phyloP scores from a whole-genome alignment of 108 stramenopile species.

The Chaetoceros tenuissimus region DNA sequence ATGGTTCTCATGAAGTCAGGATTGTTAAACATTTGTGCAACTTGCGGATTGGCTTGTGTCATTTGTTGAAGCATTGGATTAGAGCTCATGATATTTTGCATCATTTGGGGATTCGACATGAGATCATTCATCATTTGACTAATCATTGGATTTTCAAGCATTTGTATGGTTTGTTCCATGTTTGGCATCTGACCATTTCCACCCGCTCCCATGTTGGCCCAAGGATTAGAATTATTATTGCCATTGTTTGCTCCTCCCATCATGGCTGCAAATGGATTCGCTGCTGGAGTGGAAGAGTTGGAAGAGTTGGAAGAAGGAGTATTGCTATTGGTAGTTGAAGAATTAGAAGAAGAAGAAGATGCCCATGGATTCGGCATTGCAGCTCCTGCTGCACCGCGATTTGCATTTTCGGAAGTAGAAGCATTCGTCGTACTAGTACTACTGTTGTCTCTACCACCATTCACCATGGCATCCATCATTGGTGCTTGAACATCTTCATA shows the following conservation, averaged over 20 bases:
- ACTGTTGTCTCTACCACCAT: conserved; percentile 6
- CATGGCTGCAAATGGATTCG: conserved; percentile 5
- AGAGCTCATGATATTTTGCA: conserved; percentile 47
- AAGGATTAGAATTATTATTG: conserved; percentile 23
- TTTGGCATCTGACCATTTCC: background rate
- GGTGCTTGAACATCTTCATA: conserved; percentile 93
- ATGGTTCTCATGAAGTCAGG: conserved; percentile 54
- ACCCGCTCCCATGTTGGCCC: conserved; percentile 22
- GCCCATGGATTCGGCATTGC: conserved; percentile 97
- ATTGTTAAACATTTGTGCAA: conserved; percentile 40
- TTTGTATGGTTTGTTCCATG: conserved; percentile 46
- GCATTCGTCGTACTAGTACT: conserved; percentile 1
- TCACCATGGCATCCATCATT: conserved; percentile 81
- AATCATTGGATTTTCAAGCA: conserved; percentile 63
- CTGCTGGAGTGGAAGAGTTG: conserved; percentile 2
- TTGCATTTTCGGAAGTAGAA: conserved; percentile 8
- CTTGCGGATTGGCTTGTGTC: conserved; percentile 54
- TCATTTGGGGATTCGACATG: conserved; percentile 60
- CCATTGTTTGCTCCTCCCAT: background rate
- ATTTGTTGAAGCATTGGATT: conserved; percentile 76
- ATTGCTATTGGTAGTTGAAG: background rate
- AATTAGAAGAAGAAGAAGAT: conserved; percentile 5
- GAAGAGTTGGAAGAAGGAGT: background rate
- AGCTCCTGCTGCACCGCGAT: conserved; percentile 48
- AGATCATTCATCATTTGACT: conserved; percentile 59